These are phyloP conservation scores for Kandelia obovata DNA, from an alignment of 345 rosid species.

Conservation along the genomic window DNA sequence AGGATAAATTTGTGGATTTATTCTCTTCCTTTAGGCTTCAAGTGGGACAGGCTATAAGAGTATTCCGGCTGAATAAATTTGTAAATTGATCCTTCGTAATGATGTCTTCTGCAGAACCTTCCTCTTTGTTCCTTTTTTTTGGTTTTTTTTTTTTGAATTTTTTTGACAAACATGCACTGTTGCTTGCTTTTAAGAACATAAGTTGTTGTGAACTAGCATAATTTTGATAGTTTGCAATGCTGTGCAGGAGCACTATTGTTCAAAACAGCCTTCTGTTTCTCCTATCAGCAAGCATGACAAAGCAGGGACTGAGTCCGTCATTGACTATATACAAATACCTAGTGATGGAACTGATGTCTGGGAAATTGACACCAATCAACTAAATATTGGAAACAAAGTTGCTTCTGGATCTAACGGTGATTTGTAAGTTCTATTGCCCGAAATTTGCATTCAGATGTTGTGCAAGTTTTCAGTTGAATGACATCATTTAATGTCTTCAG, in stretches of 20 bases:
- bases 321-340: constrained; percentile 73
- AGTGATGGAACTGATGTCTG: constrained; percentile 92
- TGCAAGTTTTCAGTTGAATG: constrained; percentile 13
- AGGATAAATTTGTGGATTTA: constrained; percentile 11
- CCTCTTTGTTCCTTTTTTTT: constrained; percentile 22
- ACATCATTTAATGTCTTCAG: constrained; percentile 38
- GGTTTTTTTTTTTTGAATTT: neutral
- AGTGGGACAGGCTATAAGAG: constrained; percentile 1
- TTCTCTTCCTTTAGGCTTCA: neutral
- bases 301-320: constrained; percentile 39
- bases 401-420: constrained; percentile 90
- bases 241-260: constrained; percentile 56
- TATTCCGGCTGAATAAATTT: constrained; percentile 2
- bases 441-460: constrained; percentile 6
- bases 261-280: constrained; percentile 43
- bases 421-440: constrained; percentile 51
- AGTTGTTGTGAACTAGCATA: neutral
- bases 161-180: neutral
- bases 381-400: constrained; percentile 66
- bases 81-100: neutral
- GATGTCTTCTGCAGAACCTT: neutral
- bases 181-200: too few relatives aligned
- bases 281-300: constrained; percentile 38
- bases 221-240: constrained; percentile 5
- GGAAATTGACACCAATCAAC: constrained; percentile 82